Evolutionary conservation across 176 grass and related monocot genomes (phyloP).

Genomic region (Musa beccarii): DNA sequence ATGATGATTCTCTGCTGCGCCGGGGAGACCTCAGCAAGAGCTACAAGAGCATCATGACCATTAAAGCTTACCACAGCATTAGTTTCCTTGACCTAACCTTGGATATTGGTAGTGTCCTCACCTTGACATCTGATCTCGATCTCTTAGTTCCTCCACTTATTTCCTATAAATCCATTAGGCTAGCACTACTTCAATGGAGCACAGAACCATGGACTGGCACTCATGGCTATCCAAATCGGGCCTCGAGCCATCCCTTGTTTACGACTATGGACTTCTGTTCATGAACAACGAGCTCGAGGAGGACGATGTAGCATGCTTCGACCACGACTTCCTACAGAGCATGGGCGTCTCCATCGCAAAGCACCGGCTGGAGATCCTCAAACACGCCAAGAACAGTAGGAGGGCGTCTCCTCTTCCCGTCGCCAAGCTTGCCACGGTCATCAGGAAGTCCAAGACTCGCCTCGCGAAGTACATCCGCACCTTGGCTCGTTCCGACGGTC

Average conservation of each 20-base stretch:
- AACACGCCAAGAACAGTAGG: slow-evolving; percentile 30
- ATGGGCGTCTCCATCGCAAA: slow-evolving; percentile 85
- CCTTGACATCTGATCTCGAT: too few species aligned
- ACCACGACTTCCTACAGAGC: slow-evolving; percentile 67
- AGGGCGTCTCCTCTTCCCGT: slow-evolving; percentile 24
- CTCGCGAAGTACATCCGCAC: slow-evolving; percentile 29
- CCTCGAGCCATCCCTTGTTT: slow-evolving; percentile 39
- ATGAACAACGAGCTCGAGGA: slow-evolving; percentile 54
- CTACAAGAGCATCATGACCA: too few species aligned
- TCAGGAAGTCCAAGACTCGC: slow-evolving; percentile 37
- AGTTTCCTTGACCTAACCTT: too few species aligned
- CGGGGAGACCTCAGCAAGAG: too few species aligned
- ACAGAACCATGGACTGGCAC: slow-evolving; percentile 68
- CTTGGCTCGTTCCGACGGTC: slow-evolving; percentile 2
- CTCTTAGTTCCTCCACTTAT: too few species aligned
- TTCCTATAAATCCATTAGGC: too few species aligned
- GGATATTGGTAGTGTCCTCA: too few species aligned
- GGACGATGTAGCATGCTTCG: slow-evolving; percentile 48
- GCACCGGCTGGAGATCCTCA: slow-evolving; percentile 84
- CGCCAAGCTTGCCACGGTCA: slow-evolving; percentile 33
- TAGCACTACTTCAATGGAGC: too few species aligned
- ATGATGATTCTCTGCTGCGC: too few species aligned
- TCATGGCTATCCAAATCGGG: slow-evolving; percentile 53
- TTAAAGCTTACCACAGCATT: too few species aligned
- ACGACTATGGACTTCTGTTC: slow-evolving; percentile 55